Evolutionary conservation across 306 rosid genomes (phyloP), one percentile per base, ranked within the genome.

Genomic region (Ziziphus jujuba): DNA sequence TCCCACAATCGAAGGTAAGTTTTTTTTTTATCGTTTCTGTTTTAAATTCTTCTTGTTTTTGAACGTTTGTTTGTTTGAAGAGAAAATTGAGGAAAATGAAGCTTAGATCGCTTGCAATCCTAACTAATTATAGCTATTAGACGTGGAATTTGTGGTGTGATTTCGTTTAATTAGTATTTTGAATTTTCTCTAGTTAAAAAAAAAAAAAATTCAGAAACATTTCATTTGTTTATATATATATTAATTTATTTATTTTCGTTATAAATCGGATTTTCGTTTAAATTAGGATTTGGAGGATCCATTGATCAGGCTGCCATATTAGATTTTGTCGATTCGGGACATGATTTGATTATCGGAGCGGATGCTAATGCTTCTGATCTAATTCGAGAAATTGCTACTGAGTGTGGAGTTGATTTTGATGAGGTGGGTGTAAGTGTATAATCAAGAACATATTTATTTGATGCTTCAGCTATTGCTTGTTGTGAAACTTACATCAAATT

Each of bases 241-340:
- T 20, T 11, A 24, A 44, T 63, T 16, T 5, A 6, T 0, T 17
- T 34, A 3, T 31, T 48, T n/a, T 35, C 21, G n/a, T 52, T 44
- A 10, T 11, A 4, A 23, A 61, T 40, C 19, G 71, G 10, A 43
- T 58, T 61, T 19, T 56, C 40, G 20, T 44, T 52, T 25, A 16
- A 10, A 79, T n/a, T 71, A 93, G 99, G 99, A 58, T 84, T 93
- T 68, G 99, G 97, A 69, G 99, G 97, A 63, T 86, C 99, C 55
- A 56, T 93, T 60, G 96, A 93, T 34, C 75, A 80, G 28, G 92
- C 95, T 69, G 85, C 89, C 19, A 79, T 93, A 70, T 74, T 93
- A 78, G 95, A 90, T 79, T 93, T 93, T 63, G 97, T 93, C 59
- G 99, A 93, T 76, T 85, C 97, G 20, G 99, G 99, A 22, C 99